Evolutionary conservation across 306 rosid species (phyloP).

Genomic region (Hippophae tibetana): DNA sequence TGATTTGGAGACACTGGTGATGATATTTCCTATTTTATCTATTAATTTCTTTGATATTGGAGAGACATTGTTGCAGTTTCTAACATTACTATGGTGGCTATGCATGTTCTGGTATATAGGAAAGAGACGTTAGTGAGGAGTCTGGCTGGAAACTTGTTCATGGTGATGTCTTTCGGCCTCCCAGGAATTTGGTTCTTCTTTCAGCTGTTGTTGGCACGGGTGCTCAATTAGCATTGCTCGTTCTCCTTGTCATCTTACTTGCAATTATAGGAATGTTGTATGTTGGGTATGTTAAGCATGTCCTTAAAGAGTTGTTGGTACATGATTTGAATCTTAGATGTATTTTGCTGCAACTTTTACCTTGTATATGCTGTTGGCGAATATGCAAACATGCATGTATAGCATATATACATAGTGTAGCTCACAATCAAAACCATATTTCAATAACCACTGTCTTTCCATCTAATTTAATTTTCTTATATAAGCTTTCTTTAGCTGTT

Average conservation of each 20-base stretch:
- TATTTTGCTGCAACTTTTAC: neutral
- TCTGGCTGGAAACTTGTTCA: slow-evolving; percentile 99
- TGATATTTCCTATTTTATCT: too few relatives aligned
- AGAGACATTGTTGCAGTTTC: neutral
- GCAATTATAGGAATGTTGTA: slow-evolving; percentile 98
- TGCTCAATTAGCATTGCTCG: slow-evolving; percentile 90
- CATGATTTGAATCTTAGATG: slow-evolving; percentile 6
- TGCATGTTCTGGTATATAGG: slow-evolving; percentile 35
- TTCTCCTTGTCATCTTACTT: slow-evolving; percentile 93
- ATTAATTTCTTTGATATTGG: neutral
- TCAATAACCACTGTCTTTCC: neutral
- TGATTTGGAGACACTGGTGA: slow-evolving; percentile 90
- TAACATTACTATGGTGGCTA: slow-evolving; percentile 17
- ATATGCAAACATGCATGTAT: slow-evolving; percentile 7
- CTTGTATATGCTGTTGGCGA: slow-evolving; percentile 3
- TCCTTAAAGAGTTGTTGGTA: slow-evolving; percentile 8
- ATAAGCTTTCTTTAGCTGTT: neutral
- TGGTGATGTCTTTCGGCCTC: slow-evolving; percentile 96
- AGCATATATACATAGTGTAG: neutral
- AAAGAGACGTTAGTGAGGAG: slow-evolving; percentile 97
- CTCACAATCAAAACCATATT: neutral
- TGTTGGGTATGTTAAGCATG: slow-evolving; percentile 54
- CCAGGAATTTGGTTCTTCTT: slow-evolving; percentile 65
- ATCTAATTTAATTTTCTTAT: neutral
- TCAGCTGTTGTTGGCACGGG: slow-evolving; percentile 99